Conservation (phyloP, 2,329 filamentous ascomycete genomes). For the Fusarium chlamydosporum region DNA sequence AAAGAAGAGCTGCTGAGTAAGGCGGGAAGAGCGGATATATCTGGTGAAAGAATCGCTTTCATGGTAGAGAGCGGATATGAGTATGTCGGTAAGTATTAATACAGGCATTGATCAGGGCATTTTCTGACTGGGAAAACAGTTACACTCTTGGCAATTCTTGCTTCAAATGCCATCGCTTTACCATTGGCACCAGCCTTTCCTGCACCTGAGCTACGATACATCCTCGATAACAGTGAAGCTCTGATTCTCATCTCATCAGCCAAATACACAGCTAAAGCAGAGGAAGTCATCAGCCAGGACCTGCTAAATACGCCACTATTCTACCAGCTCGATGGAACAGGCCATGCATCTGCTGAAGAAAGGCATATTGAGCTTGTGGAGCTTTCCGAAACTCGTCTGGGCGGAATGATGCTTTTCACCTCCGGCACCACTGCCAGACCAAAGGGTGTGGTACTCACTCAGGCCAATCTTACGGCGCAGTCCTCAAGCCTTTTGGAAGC, state of each 20-base stretch:
- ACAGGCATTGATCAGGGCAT: fast-evolving
- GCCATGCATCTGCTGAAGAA: conserved; percentile 64
- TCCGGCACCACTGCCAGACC: conserved; percentile 95
- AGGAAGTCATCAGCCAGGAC: conserved; percentile 77
- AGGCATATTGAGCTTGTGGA: conserved; percentile 67
- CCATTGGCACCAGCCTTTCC: conserved; percentile 92
- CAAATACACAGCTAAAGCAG: conserved; percentile 81
- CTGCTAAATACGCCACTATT: conserved; percentile 73
- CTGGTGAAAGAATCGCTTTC: conserved; percentile 87
- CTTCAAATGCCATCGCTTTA: conserved; percentile 88
- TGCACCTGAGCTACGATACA: conserved; percentile 87
- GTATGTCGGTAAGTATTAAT: conserved; percentile 85
- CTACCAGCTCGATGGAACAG: conserved; percentile 78
- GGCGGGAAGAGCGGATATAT: background rate
- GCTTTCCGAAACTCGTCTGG: conserved; percentile 63
- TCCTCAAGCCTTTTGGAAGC: conserved; percentile 82
- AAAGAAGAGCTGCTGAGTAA: background rate
- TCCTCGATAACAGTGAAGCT: conserved; percentile 87
- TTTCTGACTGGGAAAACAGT: conserved; percentile 65
- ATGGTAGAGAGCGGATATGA: conserved; percentile 97
- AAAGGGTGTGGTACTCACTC: conserved; percentile 93
- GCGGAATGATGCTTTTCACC: conserved; percentile 97
- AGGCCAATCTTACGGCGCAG: conserved; percentile 86
- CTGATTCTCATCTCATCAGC: conserved; percentile 82
- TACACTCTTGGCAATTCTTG: conserved; percentile 87